These are phyloP conservation scores for Gossypium turneri DNA, from an alignment of 345 rosid species.

Conservation along the genomic window DNA sequence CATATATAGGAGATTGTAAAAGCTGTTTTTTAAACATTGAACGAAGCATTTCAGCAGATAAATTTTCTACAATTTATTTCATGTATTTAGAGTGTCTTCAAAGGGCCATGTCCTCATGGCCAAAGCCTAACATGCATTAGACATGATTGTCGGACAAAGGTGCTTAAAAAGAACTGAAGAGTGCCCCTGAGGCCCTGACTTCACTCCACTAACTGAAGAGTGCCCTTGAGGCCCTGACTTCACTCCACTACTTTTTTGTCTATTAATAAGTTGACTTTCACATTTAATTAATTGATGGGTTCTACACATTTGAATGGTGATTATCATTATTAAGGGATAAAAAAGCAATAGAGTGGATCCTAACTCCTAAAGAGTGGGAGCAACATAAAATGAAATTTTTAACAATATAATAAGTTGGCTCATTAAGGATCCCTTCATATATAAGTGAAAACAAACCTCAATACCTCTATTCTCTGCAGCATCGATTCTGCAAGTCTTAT, in stretches of 20 bases:
- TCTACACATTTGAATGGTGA: too few species aligned
- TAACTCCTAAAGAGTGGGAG: neutral
- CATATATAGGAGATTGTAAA: too few species aligned
- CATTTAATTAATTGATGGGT: too few species aligned
- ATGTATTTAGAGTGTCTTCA: neutral
- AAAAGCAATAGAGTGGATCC: too few species aligned
- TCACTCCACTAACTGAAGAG: neutral
- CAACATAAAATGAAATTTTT: neutral
- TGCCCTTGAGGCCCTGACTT: too few species aligned
- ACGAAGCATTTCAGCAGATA: too few species aligned
- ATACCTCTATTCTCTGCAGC: constrained; percentile 15
- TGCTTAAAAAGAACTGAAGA: neutral
- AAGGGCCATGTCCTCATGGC: neutral
- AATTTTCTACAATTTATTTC: too few species aligned
- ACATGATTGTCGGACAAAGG: neutral
- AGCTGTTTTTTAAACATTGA: too few species aligned
- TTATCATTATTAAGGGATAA: too few species aligned
- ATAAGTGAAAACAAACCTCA: neutral
- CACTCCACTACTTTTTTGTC: too few species aligned
- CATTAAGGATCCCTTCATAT: neutral
- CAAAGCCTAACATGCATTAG: neutral
- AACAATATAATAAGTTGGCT: neutral
- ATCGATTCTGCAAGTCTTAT: neutral
- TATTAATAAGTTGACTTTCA: too few species aligned
- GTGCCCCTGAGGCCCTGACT: too few species aligned